phyloP scores from a whole-genome alignment of 805 yeast species.

The Candida sithepensis region DNA sequence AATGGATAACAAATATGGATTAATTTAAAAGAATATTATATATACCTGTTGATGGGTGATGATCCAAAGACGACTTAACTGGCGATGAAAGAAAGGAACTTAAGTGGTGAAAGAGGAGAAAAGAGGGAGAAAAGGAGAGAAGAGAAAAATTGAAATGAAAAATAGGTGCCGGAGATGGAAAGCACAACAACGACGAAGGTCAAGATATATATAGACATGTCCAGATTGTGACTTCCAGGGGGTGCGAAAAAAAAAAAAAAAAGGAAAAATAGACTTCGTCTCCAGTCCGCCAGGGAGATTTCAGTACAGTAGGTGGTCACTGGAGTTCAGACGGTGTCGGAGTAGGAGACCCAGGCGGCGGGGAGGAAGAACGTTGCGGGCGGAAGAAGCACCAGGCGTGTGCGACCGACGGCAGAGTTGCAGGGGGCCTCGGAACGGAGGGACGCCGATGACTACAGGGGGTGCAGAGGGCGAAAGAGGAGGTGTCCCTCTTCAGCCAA shows the following conservation, averaged over 20 bases:
- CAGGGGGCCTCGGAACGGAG: background rate
- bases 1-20: background rate
- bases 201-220: background rate
- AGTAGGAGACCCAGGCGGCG: background rate
- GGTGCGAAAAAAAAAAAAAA: too few species aligned
- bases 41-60: background rate
- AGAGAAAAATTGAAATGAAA: background rate
- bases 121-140: background rate
- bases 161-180: background rate
- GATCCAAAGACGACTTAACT: background rate
- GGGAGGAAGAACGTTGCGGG: too few species aligned
- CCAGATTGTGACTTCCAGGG: background rate
- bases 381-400: too few species aligned
- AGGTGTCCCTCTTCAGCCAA: conserved; percentile 11
- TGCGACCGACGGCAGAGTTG: background rate
- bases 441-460: conserved; percentile 9
- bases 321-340: background rate
- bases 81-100: background rate
- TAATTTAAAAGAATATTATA: background rate
- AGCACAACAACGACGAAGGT: background rate
- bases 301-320: too few species aligned
- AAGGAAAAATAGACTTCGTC: too few species aligned
- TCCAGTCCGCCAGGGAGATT: too few species aligned
- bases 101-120: background rate
- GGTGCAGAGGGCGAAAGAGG: conserved; percentile 5